A percentile compares a stretch with the other conserved stretches of the same genome.
These are phyloP conservation scores for Penicillium griseofulvum DNA, from an alignment of 2,329 filamentous ascomycete genomes.

Conservation along the genomic window DNA sequence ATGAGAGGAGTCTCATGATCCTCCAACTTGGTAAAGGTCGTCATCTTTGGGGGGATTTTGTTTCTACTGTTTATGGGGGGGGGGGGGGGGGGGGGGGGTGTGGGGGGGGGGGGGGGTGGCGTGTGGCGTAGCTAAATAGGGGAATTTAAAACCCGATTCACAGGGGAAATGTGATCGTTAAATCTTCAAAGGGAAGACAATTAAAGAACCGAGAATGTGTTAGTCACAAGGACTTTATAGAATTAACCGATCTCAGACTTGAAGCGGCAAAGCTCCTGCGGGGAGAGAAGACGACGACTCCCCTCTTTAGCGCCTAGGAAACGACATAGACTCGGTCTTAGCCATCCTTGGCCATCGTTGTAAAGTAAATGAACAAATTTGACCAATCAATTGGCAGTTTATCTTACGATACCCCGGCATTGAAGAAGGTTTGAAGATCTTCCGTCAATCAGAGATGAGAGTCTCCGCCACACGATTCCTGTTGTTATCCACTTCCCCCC, in stretches of 20 bases:
- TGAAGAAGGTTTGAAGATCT: conserved; percentile 4
- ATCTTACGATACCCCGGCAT: neutral
- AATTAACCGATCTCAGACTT: conserved; percentile 6
- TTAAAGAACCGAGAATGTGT: neutral
- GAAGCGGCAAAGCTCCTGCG: conserved; percentile 36
- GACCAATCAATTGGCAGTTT: neutral
- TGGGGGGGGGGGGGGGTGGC: no score
- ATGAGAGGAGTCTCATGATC: conserved; percentile 63
- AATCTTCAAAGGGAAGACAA: neutral
- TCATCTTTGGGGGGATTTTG: conserved; percentile 52
- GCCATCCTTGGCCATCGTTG: neutral
- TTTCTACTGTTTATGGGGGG: conserved; percentile 4
- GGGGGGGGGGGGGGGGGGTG: no score
- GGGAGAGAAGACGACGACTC: conserved; percentile 5
- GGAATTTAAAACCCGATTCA: neutral
- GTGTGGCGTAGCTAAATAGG: neutral
- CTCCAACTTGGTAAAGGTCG: conserved; percentile 67
- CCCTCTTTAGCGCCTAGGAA: no score
- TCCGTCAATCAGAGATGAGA: conserved; percentile 22
- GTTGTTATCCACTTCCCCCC: no score
- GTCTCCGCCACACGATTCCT: neutral
- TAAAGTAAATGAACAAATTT: neutral
- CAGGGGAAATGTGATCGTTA: neutral
- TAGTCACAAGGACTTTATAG: neutral
- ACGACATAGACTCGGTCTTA: neutral